Evolutionary conservation across 163 green algal genomes (phyloP).

Genomic region (Scenedesmus sp.): DNA sequence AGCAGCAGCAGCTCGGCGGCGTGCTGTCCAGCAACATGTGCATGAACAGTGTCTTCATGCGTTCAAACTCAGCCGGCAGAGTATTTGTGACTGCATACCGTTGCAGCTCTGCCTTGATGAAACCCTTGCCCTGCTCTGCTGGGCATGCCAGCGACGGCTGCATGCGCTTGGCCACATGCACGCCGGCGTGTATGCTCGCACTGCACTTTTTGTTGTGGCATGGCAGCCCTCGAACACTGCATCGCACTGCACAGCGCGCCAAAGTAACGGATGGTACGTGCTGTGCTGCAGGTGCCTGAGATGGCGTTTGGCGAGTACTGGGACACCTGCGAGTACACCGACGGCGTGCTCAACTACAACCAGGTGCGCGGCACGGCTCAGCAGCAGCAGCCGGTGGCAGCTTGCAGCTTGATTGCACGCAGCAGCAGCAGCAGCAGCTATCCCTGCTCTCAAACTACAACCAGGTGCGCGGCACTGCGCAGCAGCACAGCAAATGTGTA

Average conservation of each 20-base stretch:
- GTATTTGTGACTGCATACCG: no score
- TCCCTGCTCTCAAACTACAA: no score
- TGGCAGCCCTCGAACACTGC: neutral
- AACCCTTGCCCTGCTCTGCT: no score
- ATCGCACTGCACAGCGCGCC: neutral
- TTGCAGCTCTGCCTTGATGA: no score
- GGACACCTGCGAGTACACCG: slow-evolving; percentile 95
- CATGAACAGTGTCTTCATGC: neutral
- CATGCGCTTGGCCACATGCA: neutral
- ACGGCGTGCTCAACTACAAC: slow-evolving; percentile 98
- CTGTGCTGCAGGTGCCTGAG: slow-evolving; percentile 70
- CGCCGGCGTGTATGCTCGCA: no score
- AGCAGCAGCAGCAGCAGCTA: no score
- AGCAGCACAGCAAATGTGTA: no score
- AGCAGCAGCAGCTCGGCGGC: no score
- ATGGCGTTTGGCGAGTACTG: slow-evolving; percentile 97
- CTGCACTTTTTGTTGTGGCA: neutral
- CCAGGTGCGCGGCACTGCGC: no score
- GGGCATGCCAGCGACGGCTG: neutral
- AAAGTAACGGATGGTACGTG: neutral
- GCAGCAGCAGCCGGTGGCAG: neutral
- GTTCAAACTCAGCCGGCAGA: neutral
- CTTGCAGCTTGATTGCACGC: no score
- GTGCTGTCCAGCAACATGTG: neutral
- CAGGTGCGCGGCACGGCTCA: slow-evolving; percentile 63